Conservation (phyloP, 768 basidiomycete species). For the Scleroderma citrinum region DNA sequence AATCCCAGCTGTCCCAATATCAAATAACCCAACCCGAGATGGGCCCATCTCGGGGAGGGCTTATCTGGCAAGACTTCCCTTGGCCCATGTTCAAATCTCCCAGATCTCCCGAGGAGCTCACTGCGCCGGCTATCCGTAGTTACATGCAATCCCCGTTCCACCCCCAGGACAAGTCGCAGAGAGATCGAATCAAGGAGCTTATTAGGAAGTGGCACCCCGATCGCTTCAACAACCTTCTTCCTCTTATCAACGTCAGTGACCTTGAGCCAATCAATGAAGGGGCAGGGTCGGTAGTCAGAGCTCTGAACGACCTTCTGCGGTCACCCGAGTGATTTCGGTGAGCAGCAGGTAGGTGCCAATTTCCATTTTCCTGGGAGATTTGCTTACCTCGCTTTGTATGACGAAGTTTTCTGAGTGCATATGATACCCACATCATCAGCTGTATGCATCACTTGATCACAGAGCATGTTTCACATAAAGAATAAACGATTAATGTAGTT, state of each 20-base stretch:
- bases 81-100: conserved; percentile 68
- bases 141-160: conserved; percentile 58
- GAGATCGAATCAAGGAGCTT: conserved; percentile 73
- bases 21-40: too few species aligned
- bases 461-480: conserved; percentile 8
- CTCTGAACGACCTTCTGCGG: conserved; percentile 65
- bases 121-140: conserved; percentile 45
- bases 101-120: conserved; percentile 54
- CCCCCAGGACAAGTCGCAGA: conserved; percentile 46
- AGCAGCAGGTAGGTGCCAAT: conserved; percentile 22
- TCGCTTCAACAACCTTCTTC: conserved; percentile 66
- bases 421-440: conserved; percentile 27
- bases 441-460: conserved; percentile 25
- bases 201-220: conserved; percentile 80
- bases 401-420: conserved; percentile 18
- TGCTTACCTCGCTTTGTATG: conserved; percentile 8
- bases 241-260: conserved; percentile 58
- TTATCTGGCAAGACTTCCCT: conserved; percentile 65
- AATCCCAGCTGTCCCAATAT: conserved; percentile 22
- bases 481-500: conserved; percentile 13
- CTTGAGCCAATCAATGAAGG: conserved; percentile 63
- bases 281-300: conserved; percentile 66
- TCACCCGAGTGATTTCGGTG: conserved; percentile 38
- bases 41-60: conserved; percentile 1
- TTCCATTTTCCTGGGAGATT: not conserved